A percentile compares a stretch with the other conserved stretches of the same genome.
Conservation (phyloP, 306 rosid species). For the Trifolium fragiferum region DNA sequence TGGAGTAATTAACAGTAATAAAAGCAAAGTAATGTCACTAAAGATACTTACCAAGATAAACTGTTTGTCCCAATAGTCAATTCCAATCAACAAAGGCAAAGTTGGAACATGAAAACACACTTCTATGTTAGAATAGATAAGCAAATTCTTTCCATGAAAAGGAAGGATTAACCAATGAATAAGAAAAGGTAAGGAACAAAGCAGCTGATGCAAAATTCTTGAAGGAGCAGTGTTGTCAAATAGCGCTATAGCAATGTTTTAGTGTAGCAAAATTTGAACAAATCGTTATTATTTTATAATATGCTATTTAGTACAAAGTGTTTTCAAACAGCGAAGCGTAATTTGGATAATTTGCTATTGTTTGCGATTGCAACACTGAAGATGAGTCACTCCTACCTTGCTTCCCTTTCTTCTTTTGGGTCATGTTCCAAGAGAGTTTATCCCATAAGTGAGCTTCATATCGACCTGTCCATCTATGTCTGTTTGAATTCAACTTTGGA, state of each 20-base stretch:
- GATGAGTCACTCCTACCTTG: conserved; percentile 51
- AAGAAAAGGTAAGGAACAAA: neutral
- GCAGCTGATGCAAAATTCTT: neutral
- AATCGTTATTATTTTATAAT: too few relatives aligned
- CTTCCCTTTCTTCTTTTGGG: conserved; percentile 87
- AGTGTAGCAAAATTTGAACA: neutral
- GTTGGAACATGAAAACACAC: conserved; percentile 1
- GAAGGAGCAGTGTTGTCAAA: neutral
- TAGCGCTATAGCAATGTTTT: neutral
- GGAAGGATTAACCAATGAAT: neutral
- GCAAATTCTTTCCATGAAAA: neutral
- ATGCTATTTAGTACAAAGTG: neutral
- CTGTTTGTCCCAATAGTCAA: conserved; percentile 43
- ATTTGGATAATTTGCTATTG: neutral
- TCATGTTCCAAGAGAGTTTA: conserved; percentile 79
- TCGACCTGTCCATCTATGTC: conserved; percentile 84
- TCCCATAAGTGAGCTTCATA: conserved; percentile 89
- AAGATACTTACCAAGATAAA: conserved; percentile 66
- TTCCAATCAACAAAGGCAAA: conserved; percentile 35
- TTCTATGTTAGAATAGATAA: neutral
- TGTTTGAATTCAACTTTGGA: conserved; percentile 36
- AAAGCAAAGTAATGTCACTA: neutral
- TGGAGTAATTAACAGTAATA: neutral
- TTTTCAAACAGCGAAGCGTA: neutral
- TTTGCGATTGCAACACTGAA: neutral